A percentile compares a stretch with the other conserved stretches of the same genome.
phyloP scores from a whole-genome alignment of 257 asterid species.

The Orobanche coerulescens region DNA sequence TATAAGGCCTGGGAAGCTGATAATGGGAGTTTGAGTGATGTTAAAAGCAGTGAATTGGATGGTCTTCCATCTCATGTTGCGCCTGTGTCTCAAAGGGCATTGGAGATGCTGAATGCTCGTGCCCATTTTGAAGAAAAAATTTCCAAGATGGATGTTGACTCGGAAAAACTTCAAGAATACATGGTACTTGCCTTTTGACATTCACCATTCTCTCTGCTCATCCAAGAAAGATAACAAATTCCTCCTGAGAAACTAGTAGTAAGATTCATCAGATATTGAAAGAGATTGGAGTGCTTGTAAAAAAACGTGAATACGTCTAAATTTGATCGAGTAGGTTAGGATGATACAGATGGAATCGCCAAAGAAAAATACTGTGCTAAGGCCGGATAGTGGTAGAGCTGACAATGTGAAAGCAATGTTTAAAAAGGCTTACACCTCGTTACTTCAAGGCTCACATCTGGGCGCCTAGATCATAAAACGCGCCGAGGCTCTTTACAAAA shows the following conservation, averaged over 20 bases:
- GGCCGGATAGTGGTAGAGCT: conserved; percentile 5
- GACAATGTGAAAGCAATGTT: neutral
- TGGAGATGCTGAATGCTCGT: conserved; percentile 71
- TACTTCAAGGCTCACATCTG: too few species aligned
- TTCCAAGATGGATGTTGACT: conserved; percentile 43
- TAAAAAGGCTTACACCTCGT: too few species aligned
- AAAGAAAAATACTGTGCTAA: conserved; percentile 1
- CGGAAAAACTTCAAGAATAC: conserved; percentile 61
- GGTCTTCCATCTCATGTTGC: conserved; percentile 63
- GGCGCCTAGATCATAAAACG: too few species aligned
- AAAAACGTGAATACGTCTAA: neutral
- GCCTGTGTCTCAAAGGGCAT: conserved; percentile 65
- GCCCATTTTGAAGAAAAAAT: conserved; percentile 58
- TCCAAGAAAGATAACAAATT: neutral
- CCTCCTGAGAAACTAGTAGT: neutral
- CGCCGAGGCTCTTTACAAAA: too few species aligned
- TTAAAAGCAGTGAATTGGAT: conserved; percentile 37
- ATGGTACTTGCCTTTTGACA: conserved; percentile 35
- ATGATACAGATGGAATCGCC: neutral
- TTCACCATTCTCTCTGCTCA: conserved; percentile 17
- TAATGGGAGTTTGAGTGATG: conserved; percentile 42
- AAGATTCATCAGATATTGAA: neutral
- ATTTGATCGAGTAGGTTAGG: conserved; percentile 8
- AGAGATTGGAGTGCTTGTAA: neutral
- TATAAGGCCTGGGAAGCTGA: conserved; percentile 86